Percentiles rank a stretch among this genome's conserved stretches.
Conservation (phyloP, 129 eudicot species). For the Ambrosia trifida region DNA sequence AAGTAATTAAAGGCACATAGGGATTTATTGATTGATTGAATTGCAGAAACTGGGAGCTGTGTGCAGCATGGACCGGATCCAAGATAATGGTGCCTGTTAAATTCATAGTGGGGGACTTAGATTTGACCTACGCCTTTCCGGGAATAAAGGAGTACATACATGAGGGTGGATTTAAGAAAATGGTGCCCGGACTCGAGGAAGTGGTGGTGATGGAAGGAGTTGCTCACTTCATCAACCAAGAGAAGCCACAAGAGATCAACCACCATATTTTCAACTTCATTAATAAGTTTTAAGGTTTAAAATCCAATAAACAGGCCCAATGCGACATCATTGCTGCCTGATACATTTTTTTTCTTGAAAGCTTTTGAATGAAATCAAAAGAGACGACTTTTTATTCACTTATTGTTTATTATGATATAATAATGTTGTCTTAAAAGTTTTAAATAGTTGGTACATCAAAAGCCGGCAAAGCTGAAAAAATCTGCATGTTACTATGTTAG, state of each 20-base stretch:
- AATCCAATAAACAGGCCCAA: neutral
- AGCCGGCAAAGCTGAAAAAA: neutral
- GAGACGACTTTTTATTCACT: neutral
- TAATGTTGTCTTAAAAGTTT: neutral
- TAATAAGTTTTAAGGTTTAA: conserved; percentile 38
- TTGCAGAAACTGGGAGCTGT: conserved; percentile 70
- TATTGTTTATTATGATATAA: neutral
- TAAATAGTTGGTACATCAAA: neutral
- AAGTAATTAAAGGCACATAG: neutral
- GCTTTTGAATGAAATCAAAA: neutral
- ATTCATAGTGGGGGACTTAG: conserved; percentile 69
- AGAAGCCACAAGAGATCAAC: conserved; percentile 60
- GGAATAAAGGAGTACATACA: conserved; percentile 65
- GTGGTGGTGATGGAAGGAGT: conserved; percentile 77
- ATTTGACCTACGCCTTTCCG: conserved; percentile 52
- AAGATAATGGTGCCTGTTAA: conserved; percentile 70
- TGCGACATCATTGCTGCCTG: neutral
- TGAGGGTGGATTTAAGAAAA: conserved; percentile 50
- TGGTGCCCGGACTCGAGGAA: conserved; percentile 61
- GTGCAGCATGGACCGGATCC: conserved; percentile 55
- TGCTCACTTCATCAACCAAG: conserved; percentile 71
- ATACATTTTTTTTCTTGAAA: neutral
- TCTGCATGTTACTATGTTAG: neutral
- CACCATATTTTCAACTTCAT: conserved; percentile 60
- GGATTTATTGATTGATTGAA: neutral